Percentiles rank a stretch among this genome's conserved stretches.
phyloP scores from a whole-genome alignment of 352 stramenopile genomes.

The Pythium oligandrum region DNA sequence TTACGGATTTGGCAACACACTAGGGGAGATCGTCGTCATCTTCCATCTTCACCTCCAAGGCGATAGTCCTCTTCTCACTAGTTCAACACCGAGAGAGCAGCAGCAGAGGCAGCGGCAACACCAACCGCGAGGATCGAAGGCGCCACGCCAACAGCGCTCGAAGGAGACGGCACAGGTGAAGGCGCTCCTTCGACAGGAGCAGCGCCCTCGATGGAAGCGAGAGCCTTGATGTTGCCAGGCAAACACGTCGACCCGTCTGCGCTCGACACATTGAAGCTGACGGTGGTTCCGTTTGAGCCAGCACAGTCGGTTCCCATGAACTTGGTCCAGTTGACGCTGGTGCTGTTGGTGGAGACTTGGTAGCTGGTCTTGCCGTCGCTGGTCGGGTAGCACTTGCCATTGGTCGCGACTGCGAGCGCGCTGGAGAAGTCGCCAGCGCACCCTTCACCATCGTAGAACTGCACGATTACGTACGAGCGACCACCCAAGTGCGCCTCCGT shows the following conservation, averaged over 20 bases:
- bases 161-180: too few relatives aligned
- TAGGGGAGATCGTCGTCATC: too few relatives aligned
- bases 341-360: not conserved
- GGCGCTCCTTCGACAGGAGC: too few relatives aligned
- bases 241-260: not conserved
- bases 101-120: too few relatives aligned
- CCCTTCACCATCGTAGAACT: not conserved
- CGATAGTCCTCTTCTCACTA: too few relatives aligned
- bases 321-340: not conserved
- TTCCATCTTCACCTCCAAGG: too few relatives aligned
- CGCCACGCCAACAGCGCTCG: too few relatives aligned
- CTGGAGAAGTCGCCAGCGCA: not conserved
- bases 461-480: conserved; percentile 2
- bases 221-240: not conserved
- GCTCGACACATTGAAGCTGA: not conserved
- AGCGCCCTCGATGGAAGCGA: not conserved
- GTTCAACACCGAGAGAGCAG: too few relatives aligned
- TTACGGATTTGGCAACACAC: too few relatives aligned
- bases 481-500: not conserved
- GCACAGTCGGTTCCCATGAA: not conserved
- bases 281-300: not conserved
- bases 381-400: conserved; percentile 7
- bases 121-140: too few relatives aligned
- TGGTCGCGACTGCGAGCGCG: not conserved
- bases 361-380: conserved; percentile 6